A percentile compares a stretch with the other conserved stretches of the same genome.
Conservation (phyloP, 768 basidiomycete species). For the Symmetrospora coprosmae region DNA sequence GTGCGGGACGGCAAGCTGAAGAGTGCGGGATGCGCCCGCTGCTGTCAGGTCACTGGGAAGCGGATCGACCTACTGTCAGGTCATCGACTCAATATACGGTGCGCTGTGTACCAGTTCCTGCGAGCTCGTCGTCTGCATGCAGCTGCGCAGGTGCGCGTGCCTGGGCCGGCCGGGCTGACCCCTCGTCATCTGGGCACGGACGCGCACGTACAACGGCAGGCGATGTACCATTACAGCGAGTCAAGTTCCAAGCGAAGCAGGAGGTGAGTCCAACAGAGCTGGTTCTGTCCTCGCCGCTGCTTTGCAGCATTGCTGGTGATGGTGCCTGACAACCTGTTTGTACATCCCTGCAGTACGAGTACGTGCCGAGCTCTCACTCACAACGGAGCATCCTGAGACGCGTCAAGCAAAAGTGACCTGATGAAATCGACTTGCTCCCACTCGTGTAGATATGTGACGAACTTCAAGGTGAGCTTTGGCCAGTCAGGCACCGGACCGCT, state of each 20-base stretch:
- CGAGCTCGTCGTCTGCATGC: not conserved
- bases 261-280: constrained; percentile 34
- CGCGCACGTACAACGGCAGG: constrained; percentile 44
- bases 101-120: no score
- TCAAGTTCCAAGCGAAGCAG: constrained; percentile 91
- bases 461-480: constrained; percentile 51
- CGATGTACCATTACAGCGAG: constrained; percentile 74
- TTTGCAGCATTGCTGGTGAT: not conserved
- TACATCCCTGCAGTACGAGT: not conserved
- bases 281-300: not conserved
- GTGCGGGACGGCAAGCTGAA: constrained; percentile 4
- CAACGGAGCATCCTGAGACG: not conserved
- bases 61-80: constrained; percentile 85
- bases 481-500: not conserved
- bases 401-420: not conserved
- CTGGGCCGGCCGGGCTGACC: no score
- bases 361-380: not conserved
- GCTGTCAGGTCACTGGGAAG: constrained; percentile 42
- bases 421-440: constrained; percentile 44
- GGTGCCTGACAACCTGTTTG: not conserved
- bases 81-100: constrained; percentile 91
- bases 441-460: constrained; percentile 69
- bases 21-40: constrained; percentile 25
- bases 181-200: no score
- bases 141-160: not conserved